These are phyloP conservation scores for Rutstroemia sp. DNA, from an alignment of 2,329 filamentous ascomycete genomes.

Conservation along the genomic window DNA sequence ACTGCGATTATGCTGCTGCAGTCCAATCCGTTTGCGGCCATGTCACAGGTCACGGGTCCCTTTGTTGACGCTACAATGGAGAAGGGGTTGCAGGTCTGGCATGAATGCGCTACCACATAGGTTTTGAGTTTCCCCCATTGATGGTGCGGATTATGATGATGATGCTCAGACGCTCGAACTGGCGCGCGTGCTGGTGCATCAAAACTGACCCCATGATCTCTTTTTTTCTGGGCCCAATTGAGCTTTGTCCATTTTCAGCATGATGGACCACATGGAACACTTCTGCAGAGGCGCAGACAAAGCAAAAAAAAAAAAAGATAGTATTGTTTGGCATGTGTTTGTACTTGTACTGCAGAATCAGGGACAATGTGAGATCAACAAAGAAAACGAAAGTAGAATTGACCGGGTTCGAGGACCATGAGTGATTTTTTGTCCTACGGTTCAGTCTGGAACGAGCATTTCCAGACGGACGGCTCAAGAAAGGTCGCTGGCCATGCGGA, in stretches of 20 bases:
- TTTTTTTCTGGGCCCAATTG: background rate
- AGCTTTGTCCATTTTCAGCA: background rate
- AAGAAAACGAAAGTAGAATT: background rate
- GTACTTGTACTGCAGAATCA: background rate
- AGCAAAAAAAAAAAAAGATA: background rate
- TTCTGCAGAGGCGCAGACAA: background rate
- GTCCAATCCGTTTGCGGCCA: background rate
- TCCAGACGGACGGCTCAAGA: too few species aligned
- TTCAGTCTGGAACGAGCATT: too few species aligned
- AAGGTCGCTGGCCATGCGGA: too few species aligned
- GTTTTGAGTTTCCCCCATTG: background rate
- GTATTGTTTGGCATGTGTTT: background rate
- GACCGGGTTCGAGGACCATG: background rate
- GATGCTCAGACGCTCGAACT: constrained; percentile 1
- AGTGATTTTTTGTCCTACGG: too few species aligned
- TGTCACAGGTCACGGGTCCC: background rate
- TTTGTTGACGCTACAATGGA: background rate
- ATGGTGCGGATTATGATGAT: background rate
- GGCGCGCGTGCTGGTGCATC: constrained; percentile 1
- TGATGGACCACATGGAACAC: background rate
- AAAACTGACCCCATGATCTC: constrained; percentile 8
- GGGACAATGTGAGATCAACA: background rate
- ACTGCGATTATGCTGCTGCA: constrained; percentile 6
- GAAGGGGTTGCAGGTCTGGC: background rate
- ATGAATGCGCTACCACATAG: background rate